Conservation (phyloP, 2,329 filamentous ascomycete genomes). For the Cladosporium sp. region DNA sequence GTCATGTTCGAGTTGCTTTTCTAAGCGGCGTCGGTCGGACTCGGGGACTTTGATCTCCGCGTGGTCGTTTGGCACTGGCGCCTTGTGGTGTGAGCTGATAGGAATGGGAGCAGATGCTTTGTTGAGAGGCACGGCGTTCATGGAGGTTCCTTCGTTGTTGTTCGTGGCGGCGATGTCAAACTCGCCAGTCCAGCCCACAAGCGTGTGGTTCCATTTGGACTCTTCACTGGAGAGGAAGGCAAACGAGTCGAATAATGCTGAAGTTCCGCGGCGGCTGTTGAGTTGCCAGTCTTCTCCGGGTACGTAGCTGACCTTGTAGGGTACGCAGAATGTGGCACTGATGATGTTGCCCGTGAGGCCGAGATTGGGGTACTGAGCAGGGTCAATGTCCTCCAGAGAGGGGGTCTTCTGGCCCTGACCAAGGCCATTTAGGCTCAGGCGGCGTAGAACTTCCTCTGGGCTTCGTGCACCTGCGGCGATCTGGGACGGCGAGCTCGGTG, state of each 20-base stretch:
- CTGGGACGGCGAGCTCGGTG: constrained; percentile 41
- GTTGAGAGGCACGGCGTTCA: constrained; percentile 59
- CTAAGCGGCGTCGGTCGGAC: constrained; percentile 70
- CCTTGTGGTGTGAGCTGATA: constrained; percentile 56
- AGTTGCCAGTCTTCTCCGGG: constrained; percentile 64
- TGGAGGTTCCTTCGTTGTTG: constrained; percentile 34
- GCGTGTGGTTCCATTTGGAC: constrained; percentile 84
- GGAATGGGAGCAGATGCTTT: constrained; percentile 79
- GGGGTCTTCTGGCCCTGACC: constrained; percentile 38
- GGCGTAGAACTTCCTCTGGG: constrained; percentile 53
- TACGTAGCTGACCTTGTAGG: constrained; percentile 58
- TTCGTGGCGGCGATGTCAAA: constrained; percentile 38
- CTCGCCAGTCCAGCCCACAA: constrained; percentile 95
- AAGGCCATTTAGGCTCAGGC: constrained; percentile 49
- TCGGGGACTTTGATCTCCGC: constrained; percentile 72
- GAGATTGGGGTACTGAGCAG: constrained; percentile 57
- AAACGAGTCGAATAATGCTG: constrained; percentile 89
- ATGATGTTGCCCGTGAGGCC: constrained; percentile 63
- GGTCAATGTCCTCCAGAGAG: constrained; percentile 52
- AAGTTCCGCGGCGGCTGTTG: constrained; percentile 77
- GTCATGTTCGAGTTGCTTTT: constrained; percentile 70
- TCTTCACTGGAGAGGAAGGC: constrained; percentile 81
- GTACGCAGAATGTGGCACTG: constrained; percentile 64
- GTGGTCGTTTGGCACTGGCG: constrained; percentile 41
- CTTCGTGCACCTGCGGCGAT: constrained; percentile 47